A percentile compares a stretch with the other conserved stretches of the same genome.
phyloP scores from a whole-genome alignment of 2,329 filamentous ascomycete genomes.

The Truncatella angustata region DNA sequence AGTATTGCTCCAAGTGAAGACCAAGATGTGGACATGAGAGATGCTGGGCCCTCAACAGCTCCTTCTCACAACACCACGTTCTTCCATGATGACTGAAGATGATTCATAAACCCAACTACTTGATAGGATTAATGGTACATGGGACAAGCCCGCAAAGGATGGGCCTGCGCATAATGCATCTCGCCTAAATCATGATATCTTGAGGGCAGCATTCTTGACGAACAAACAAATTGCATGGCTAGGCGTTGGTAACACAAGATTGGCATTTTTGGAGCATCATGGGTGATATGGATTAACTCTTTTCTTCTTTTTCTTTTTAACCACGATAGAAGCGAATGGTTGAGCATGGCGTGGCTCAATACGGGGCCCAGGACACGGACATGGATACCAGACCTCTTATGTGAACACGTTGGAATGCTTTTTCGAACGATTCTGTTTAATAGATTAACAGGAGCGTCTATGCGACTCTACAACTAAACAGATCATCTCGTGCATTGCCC shows the following conservation, averaged over 20 bases:
- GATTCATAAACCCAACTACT: too few relatives aligned
- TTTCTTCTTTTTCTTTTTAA: too few relatives aligned
- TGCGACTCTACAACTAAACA: too few relatives aligned
- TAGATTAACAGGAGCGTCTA: too few relatives aligned
- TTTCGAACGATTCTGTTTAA: background rate
- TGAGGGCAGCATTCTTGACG: background rate
- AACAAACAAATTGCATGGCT: conserved; percentile 8
- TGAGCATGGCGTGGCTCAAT: background rate
- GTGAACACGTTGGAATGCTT: conserved; percentile 5
- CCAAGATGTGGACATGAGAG: conserved; percentile 55
- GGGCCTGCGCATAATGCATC: background rate
- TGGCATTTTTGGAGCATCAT: background rate
- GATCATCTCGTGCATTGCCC: too few relatives aligned
- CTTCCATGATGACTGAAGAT: conserved; percentile 44
- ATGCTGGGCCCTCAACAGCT: conserved; percentile 54
- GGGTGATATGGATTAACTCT: background rate
- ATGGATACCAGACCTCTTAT: conserved; percentile 5
- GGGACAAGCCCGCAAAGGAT: background rate
- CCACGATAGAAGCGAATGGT: background rate
- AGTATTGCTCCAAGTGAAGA: conserved; percentile 25
- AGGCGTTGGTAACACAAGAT: conserved; percentile 7
- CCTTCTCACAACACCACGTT: conserved; percentile 48
- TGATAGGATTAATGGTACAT: too few relatives aligned
- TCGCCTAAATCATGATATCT: background rate
- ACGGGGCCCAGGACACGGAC: background rate